Conservation (phyloP, 257 asterid species). For the Solanum lignicaule region DNA sequence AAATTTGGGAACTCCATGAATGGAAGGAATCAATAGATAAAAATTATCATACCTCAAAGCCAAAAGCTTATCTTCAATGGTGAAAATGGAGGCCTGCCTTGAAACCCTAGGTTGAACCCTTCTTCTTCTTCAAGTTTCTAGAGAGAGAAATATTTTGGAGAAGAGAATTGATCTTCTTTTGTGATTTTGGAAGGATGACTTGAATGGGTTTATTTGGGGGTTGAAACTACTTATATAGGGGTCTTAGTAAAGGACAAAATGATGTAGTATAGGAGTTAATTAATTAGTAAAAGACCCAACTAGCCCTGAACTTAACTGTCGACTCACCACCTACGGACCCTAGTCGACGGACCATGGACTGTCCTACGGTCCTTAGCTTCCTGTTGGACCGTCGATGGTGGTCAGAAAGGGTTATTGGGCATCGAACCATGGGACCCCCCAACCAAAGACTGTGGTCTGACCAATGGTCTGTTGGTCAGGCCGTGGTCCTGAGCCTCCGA, state of each 20-base stretch:
- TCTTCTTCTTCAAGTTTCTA: neutral
- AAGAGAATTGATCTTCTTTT: too few species aligned
- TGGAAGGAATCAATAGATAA: neutral
- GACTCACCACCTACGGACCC: neutral
- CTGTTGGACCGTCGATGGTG: neutral
- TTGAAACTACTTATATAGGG: neutral
- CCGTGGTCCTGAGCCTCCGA: neutral
- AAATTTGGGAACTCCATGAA: neutral
- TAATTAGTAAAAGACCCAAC: neutral
- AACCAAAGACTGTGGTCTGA: neutral
- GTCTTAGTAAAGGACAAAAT: neutral
- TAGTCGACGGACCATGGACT: neutral
- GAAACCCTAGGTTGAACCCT: neutral
- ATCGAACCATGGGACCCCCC: neutral
- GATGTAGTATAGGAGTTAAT: neutral
- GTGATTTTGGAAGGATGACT: neutral
- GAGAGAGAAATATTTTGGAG: neutral
- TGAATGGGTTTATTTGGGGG: neutral
- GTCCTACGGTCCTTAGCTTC: too few species aligned
- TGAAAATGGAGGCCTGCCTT: neutral
- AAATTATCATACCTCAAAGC: neutral
- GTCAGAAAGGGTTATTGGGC: neutral
- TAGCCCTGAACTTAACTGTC: neutral
- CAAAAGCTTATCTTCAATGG: neutral
- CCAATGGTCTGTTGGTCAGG: neutral